Conservation (phyloP, 768 basidiomycete genomes). For the Suillus occidentalis region DNA sequence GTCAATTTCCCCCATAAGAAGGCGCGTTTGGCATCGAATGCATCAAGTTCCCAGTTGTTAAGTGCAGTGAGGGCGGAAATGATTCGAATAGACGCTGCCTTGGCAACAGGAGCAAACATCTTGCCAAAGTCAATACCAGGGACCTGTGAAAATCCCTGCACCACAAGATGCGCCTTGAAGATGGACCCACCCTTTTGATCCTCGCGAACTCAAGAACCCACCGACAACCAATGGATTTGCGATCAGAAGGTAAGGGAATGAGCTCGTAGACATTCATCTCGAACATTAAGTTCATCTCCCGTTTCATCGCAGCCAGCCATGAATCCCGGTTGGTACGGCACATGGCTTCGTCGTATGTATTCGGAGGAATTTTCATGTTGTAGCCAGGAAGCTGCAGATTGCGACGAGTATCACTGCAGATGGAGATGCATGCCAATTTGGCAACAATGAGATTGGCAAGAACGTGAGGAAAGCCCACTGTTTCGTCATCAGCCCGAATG, state of each 20-base stretch:
- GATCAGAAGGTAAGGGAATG: neutral
- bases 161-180: constrained; percentile 25
- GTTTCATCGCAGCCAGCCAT: neutral
- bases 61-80: constrained; percentile 1
- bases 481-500: too few species aligned
- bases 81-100: constrained; percentile 3
- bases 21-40: constrained; percentile 42
- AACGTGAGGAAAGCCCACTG: too few species aligned
- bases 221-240: neutral
- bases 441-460: too few species aligned
- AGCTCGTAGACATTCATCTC: constrained; percentile 1
- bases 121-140: constrained; percentile 8
- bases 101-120: constrained; percentile 8
- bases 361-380: too few species aligned
- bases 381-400: too few species aligned
- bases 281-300: neutral
- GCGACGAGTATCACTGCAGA: too few species aligned
- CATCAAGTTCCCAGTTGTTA: constrained; percentile 35
- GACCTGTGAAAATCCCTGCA: constrained; percentile 10
- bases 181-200: constrained; percentile 4
- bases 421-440: too few species aligned
- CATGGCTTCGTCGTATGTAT: too few species aligned
- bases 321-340: too few species aligned
- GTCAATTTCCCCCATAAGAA: constrained; percentile 42
- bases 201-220: neutral